Percentiles rank a stretch among this genome's conserved stretches.
These are phyloP conservation scores for Tolypocladium ovalisporum DNA, from an alignment of 2,329 filamentous ascomycete genomes.

Conservation along the genomic window DNA sequence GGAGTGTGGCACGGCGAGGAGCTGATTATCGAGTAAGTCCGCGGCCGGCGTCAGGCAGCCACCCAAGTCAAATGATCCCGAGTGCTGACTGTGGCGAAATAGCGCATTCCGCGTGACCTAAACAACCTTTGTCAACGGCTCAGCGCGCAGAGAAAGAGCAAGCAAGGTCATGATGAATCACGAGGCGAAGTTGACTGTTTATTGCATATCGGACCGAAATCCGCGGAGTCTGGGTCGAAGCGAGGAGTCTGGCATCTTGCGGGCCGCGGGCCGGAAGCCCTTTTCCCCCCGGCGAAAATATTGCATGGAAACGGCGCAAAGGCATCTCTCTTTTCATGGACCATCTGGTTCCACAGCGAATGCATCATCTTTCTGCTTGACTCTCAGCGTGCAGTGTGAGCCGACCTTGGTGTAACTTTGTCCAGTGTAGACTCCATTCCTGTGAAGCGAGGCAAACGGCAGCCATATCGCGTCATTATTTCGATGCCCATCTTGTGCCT, in stretches of 20 bases:
- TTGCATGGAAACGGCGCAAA: slow-evolving; percentile 1
- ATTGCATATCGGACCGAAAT: slow-evolving; percentile 1
- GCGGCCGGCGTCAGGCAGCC: neutral
- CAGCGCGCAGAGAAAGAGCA: neutral
- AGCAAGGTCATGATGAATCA: neutral
- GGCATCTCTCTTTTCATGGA: neutral
- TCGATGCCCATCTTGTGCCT: neutral
- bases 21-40: slow-evolving; percentile 33
- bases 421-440: too few species aligned
- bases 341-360: neutral
- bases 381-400: neutral
- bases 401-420: neutral
- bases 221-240: slow-evolving; percentile 4
- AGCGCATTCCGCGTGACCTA: slow-evolving; percentile 9
- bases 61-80: too few species aligned
- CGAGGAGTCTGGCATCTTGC: slow-evolving; percentile 4
- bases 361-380: neutral
- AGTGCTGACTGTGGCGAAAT: slow-evolving; percentile 1
- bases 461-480: neutral
- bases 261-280: neutral
- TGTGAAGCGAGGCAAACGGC: neutral
- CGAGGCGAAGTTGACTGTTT: neutral
- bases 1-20: slow-evolving; percentile 34
- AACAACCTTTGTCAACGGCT: neutral
- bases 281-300: neutral